Evolutionary conservation across 106 monocot species (phyloP).

Genomic region (Dactylorhiza incarnata): DNA sequence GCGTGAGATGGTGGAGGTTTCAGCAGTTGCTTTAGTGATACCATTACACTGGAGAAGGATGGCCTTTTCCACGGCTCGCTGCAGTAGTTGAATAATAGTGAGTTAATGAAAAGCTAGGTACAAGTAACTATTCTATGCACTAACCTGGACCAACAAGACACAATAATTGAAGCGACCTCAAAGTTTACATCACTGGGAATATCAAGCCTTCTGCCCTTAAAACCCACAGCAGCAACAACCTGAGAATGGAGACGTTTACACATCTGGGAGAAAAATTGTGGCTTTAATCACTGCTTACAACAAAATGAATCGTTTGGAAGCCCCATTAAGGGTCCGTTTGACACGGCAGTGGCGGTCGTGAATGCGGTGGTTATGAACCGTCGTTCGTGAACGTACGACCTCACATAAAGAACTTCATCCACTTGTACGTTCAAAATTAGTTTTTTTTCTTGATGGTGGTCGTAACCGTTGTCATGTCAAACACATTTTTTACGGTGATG

Average conservation of each 20-base stretch:
- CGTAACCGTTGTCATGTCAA: too few species aligned
- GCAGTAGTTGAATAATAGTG: conserved; percentile 10
- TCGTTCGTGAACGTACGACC: too few species aligned
- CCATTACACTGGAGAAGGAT: conserved; percentile 78
- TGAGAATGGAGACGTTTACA: conserved; percentile 14
- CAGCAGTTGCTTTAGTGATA: conserved; percentile 54
- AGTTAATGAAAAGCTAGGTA: neutral
- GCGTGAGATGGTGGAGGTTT: conserved; percentile 39
- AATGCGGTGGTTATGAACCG: too few species aligned
- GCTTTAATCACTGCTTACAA: neutral
- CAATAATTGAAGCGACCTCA: conserved; percentile 64
- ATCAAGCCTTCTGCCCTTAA: conserved; percentile 73
- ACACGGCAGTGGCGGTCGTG: too few species aligned
- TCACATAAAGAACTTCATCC: too few species aligned
- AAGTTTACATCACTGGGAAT: conserved; percentile 76
- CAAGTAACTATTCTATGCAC: neutral
- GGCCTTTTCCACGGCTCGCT: conserved; percentile 93
- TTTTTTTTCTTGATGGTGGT: too few species aligned
- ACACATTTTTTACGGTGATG: too few species aligned
- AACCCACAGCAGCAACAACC: conserved; percentile 96
- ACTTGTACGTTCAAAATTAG: too few species aligned
- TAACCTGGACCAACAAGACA: conserved; percentile 91
- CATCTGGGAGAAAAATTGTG: too few species aligned
- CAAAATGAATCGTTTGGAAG: neutral
- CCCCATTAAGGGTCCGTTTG: too few species aligned